Conservation (phyloP, 345 rosid species). For the Dovyalis caffra region DNA sequence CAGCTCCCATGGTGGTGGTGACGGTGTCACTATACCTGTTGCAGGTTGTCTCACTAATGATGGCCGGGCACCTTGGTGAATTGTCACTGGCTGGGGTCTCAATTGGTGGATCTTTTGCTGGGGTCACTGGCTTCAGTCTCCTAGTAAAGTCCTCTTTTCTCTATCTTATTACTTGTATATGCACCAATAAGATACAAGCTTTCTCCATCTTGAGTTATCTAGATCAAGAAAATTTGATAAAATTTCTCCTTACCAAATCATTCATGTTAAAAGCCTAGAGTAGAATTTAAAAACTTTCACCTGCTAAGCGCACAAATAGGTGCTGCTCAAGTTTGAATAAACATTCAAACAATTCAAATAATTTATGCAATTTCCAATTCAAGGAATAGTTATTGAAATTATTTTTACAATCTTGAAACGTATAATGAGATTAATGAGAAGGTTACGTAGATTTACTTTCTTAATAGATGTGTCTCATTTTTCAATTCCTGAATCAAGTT, state of each 20-base stretch:
- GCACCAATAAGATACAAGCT: too few relatives aligned
- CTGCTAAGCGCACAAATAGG: too few relatives aligned
- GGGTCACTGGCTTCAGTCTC: conserved; percentile 28
- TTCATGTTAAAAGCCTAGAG: too few relatives aligned
- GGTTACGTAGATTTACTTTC: neutral
- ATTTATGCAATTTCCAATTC: too few relatives aligned
- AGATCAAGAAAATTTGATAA: neutral
- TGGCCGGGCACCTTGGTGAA: conserved; percentile 36
- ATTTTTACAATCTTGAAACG: too few relatives aligned
- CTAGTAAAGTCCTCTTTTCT: neutral
- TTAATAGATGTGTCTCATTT: neutral
- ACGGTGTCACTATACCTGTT: conserved; percentile 14
- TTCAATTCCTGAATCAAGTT: neutral
- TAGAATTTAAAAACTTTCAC: too few relatives aligned
- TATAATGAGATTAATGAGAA: neutral
- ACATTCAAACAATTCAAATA: too few relatives aligned
- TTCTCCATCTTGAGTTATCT: neutral
- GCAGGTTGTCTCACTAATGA: conserved; percentile 24
- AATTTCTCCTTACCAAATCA: neutral
- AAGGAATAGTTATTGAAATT: too few relatives aligned
- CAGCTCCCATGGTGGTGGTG: conserved; percentile 35
- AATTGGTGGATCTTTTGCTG: conserved; percentile 27
- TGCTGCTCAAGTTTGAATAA: too few relatives aligned
- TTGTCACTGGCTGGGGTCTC: conserved; percentile 27
- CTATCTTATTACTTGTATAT: neutral